These are phyloP conservation scores for Amanita phalloides DNA, from an alignment of 768 basidiomycete species.

Conservation along the genomic window DNA sequence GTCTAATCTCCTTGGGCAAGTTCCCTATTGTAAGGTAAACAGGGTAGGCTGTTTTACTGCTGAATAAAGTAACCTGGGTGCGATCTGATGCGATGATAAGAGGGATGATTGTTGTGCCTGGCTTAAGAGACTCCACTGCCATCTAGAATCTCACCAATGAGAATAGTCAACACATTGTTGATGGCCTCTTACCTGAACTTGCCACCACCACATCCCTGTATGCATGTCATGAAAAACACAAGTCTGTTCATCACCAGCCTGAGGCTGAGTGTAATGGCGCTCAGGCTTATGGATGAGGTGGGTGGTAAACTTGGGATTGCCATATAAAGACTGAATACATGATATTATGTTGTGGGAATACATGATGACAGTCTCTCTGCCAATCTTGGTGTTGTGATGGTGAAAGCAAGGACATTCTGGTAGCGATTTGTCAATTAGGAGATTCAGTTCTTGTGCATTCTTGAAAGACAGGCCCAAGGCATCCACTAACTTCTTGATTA, in stretches of 20 bases:
- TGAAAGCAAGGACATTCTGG: neutral
- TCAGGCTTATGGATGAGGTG: neutral
- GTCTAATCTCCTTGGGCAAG: constrained; percentile 19
- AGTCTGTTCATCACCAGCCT: neutral
- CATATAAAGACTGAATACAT: neutral
- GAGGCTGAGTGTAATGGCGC: neutral
- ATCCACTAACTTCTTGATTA: neutral
- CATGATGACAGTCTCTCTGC: neutral
- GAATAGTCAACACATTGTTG: neutral
- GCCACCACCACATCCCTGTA: constrained; percentile 36
- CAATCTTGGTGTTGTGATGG: neutral
- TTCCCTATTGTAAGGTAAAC: constrained; percentile 34
- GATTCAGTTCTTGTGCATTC: neutral
- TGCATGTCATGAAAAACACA: constrained; percentile 21
- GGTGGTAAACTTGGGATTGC: neutral
- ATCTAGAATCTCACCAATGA: constrained; percentile 4
- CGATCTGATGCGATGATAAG: constrained; percentile 32
- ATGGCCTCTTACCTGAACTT: constrained; percentile 21
- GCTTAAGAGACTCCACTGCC: constrained; percentile 7
- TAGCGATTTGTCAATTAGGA: neutral
- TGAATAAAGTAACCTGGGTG: constrained; percentile 25
- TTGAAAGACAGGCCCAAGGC: neutral
- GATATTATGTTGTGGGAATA: neutral
- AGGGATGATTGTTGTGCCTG: constrained; percentile 20
- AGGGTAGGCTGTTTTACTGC: constrained; percentile 28